These are phyloP conservation scores for Mytilinidion resinicola DNA, from an alignment of 495 filamentous ascomycete genomes.

Conservation along the genomic window DNA sequence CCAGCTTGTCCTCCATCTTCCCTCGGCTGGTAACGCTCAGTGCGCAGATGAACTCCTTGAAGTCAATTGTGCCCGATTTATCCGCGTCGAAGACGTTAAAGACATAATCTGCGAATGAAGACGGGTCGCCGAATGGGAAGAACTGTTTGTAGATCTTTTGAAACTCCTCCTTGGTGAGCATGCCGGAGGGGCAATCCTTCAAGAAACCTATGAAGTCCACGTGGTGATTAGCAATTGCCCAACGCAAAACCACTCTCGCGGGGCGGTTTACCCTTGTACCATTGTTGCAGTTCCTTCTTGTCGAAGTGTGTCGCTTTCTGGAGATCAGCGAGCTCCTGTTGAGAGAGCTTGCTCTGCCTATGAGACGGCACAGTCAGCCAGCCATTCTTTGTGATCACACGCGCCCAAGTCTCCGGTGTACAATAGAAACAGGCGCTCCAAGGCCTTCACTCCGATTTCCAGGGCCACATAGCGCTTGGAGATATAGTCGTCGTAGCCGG, in stretches of 20 bases:
- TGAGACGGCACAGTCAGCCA: slow-evolving; percentile 20
- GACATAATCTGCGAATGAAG: slow-evolving; percentile 95
- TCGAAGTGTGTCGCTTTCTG: slow-evolving; percentile 97
- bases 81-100: slow-evolving; percentile 99
- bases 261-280: slow-evolving; percentile 80
- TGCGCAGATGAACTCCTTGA: slow-evolving; percentile 99
- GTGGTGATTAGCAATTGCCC: background rate
- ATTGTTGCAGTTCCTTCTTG: slow-evolving; percentile 99
- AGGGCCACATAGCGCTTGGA: slow-evolving; percentile 4
- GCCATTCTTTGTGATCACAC: slow-evolving; percentile 1
- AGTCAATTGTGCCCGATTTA: slow-evolving; percentile 95
- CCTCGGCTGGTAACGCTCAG: slow-evolving; percentile 93
- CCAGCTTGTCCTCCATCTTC: slow-evolving; percentile 98
- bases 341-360: slow-evolving; percentile 71
- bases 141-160: slow-evolving; percentile 99
- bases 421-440: slow-evolving; percentile 3
- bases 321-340: slow-evolving; percentile 88
- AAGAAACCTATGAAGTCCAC: slow-evolving; percentile 64
- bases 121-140: slow-evolving; percentile 97
- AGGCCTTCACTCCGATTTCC: background rate
- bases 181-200: slow-evolving; percentile 95
- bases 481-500: slow-evolving; percentile 13
- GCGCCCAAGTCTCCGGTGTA: background rate
- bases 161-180: slow-evolving; percentile 95
- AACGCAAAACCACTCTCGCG: background rate